phyloP scores from a whole-genome alignment of 1,284 basidiomycete genomes.

The Ustilago shanxiensis region DNA sequence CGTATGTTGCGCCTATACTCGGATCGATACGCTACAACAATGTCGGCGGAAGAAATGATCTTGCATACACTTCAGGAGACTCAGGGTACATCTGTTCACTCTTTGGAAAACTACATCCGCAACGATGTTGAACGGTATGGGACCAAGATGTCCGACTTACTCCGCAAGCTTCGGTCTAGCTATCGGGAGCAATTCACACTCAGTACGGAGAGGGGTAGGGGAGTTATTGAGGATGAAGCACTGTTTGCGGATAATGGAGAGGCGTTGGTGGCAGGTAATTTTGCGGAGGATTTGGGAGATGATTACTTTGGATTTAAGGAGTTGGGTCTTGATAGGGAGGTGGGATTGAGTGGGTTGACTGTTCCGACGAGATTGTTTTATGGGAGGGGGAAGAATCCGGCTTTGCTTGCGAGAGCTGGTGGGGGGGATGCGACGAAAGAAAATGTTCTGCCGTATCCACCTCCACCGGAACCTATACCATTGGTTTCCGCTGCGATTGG shows the following conservation, averaged over 20 bases:
- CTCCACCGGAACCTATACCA: constrained; percentile 82
- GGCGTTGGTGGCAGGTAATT: constrained; percentile 83
- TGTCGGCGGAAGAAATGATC: constrained; percentile 92
- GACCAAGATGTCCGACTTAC: constrained; percentile 80
- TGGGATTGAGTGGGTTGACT: constrained; percentile 82
- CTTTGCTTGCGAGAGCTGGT: neutral
- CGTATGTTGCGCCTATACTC: constrained; percentile 83
- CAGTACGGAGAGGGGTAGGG: constrained; percentile 69
- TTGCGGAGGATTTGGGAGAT: constrained; percentile 88
- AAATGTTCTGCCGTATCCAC: constrained; percentile 75
- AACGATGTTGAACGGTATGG: constrained; percentile 90
- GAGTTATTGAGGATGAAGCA: constrained; percentile 76
- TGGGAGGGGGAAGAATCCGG: constrained; percentile 72
- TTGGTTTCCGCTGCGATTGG: constrained; percentile 78
- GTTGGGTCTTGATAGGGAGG: constrained; percentile 87
- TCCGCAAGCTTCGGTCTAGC: constrained; percentile 84
- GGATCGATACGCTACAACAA: constrained; percentile 82
- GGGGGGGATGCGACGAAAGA: constrained; percentile 16
- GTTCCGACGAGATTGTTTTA: constrained; percentile 85
- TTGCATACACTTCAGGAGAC: constrained; percentile 89
- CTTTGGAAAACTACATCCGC: constrained; percentile 86
- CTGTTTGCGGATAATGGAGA: constrained; percentile 85
- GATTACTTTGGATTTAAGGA: constrained; percentile 92
- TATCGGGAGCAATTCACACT: constrained; percentile 80
- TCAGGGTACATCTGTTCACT: constrained; percentile 80